A percentile compares a stretch with the other conserved stretches of the same genome.
phyloP scores from a whole-genome alignment of 768 basidiomycete species.

The Auriculariales sp. region DNA sequence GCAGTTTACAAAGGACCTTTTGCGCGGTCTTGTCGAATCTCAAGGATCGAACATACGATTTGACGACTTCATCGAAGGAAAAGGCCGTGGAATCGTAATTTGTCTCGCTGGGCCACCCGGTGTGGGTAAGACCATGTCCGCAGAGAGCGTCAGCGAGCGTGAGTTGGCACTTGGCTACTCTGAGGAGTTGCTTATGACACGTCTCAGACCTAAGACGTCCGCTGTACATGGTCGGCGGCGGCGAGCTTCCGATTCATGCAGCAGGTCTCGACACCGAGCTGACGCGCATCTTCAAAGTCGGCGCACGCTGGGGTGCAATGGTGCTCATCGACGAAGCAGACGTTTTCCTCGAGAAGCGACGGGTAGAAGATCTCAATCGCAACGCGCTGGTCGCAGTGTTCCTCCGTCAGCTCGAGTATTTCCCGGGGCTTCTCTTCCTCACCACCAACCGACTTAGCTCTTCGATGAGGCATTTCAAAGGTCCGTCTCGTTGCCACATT shows the following conservation, averaged over 20 bases:
- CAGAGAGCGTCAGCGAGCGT: slow-evolving; percentile 23
- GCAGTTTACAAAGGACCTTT: slow-evolving; percentile 13
- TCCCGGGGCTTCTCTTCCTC: slow-evolving; percentile 23
- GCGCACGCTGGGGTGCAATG: slow-evolving; percentile 20
- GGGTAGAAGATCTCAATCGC: slow-evolving; percentile 44
- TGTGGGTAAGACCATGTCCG: slow-evolving; percentile 20
- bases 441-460: slow-evolving; percentile 25
- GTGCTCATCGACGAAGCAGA: slow-evolving; percentile 33
- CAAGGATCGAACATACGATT: slow-evolving; percentile 14
- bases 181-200: not conserved
- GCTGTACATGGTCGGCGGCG: slow-evolving; percentile 20
- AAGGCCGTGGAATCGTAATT: slow-evolving; percentile 22
- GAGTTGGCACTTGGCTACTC: slow-evolving; percentile 3
- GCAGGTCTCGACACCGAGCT: slow-evolving; percentile 16
- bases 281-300: slow-evolving; percentile 18
- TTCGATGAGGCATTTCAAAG: slow-evolving; percentile 24
- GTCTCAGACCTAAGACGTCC: slow-evolving; percentile 11
- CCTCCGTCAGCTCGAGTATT: slow-evolving; percentile 19
- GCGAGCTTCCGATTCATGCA: slow-evolving; percentile 20
- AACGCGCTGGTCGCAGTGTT: slow-evolving; percentile 66
- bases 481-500: too few species aligned
- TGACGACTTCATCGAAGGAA: slow-evolving; percentile 22
- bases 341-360: slow-evolving; percentile 58
- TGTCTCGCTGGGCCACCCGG: slow-evolving; percentile 9
- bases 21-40: slow-evolving; percentile 17